Evolutionary conservation across 2,329 filamentous ascomycete genomes (phyloP).

Genomic region (Fusarium anthophilum): DNA sequence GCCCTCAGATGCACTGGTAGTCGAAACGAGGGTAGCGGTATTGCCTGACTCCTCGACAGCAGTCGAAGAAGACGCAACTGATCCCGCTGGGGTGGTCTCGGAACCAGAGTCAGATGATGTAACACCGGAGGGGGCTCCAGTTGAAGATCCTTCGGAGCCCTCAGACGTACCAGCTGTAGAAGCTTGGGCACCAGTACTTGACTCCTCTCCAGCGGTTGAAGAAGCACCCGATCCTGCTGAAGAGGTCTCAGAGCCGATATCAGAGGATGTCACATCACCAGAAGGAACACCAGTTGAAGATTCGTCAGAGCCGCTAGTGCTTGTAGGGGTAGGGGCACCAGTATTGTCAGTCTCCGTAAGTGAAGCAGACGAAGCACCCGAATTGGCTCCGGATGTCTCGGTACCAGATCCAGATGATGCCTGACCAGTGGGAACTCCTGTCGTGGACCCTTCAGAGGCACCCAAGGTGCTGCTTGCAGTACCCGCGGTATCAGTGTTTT

Average conservation of each 20-base stretch:
- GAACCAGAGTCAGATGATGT: too few relatives aligned
- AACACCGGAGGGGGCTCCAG: too few relatives aligned
- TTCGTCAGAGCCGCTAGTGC: background rate
- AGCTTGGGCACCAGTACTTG: background rate
- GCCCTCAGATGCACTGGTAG: too few relatives aligned
- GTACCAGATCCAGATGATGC: background rate
- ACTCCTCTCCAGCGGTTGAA: background rate
- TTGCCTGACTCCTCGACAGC: too few relatives aligned
- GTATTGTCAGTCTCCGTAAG: background rate
- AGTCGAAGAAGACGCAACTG: too few relatives aligned
- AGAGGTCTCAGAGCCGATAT: background rate
- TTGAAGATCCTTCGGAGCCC: background rate
- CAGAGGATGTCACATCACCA: background rate
- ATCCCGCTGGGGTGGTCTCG: too few relatives aligned
- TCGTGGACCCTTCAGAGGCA: background rate
- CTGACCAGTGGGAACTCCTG: background rate
- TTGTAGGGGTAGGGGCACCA: background rate
- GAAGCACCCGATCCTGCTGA: background rate
- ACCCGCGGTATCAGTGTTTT: background rate
- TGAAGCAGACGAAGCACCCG: background rate
- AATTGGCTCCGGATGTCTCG: background rate
- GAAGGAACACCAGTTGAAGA: background rate
- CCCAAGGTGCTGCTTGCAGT: background rate
- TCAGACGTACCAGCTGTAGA: background rate
- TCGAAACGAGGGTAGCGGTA: too few relatives aligned